Percentiles rank a stretch among this genome's conserved stretches.
These are phyloP conservation scores for Salix udensis DNA, from an alignment of 345 rosid species.

Conservation along the genomic window DNA sequence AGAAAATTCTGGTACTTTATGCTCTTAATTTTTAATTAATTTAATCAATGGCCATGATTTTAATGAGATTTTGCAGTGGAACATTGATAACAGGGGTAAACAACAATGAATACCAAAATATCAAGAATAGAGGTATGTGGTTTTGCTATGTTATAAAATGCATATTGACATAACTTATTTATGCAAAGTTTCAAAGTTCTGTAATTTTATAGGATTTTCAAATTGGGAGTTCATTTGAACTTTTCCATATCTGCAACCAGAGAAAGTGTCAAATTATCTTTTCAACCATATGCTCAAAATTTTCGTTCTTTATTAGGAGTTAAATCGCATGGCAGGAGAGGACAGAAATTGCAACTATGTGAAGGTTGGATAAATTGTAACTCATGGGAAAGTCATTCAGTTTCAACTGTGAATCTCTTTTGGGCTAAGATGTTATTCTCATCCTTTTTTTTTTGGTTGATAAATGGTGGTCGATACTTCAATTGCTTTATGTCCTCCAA, in stretches of 20 bases:
- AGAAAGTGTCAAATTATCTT: too few relatives aligned
- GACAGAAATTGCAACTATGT: constrained; percentile 77
- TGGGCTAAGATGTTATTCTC: background rate
- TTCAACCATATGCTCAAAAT: background rate
- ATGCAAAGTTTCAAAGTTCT: background rate
- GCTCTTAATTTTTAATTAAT: too few relatives aligned
- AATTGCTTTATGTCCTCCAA: too few relatives aligned
- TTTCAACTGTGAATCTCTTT: background rate
- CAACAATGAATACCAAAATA: constrained; percentile 80
- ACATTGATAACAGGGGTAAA: constrained; percentile 68
- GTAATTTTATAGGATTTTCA: background rate
- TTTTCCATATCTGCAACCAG: too few relatives aligned
- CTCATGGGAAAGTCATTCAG: too few relatives aligned
- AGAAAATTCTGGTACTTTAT: too few relatives aligned
- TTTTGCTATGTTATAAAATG: background rate
- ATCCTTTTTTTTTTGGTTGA: too few relatives aligned
- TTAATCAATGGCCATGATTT: too few relatives aligned
- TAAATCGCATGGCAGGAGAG: constrained; percentile 65
- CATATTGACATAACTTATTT: background rate
- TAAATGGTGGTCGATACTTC: background rate
- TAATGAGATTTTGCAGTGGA: too few relatives aligned
- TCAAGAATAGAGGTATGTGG: constrained; percentile 67
- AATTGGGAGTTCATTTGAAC: too few relatives aligned
- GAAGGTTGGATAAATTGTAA: constrained; percentile 42
- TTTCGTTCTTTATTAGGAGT: constrained; percentile 42